Evolutionary conservation across 1,284 basidiomycete genomes (phyloP), one percentile per base, ranked within the genome.

Genomic region (Cronartium quercuum): DNA sequence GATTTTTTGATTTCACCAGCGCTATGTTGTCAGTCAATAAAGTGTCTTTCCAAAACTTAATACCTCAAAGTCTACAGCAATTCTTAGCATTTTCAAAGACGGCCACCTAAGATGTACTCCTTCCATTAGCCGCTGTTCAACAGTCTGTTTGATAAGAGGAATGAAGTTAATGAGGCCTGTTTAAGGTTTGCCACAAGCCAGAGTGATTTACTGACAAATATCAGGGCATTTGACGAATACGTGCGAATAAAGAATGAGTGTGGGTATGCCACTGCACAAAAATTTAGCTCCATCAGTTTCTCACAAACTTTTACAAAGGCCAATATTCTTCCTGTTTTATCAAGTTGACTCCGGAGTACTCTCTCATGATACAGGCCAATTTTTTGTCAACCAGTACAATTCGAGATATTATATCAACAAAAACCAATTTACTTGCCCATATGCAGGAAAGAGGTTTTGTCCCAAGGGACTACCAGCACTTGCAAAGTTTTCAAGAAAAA

Each of bases 71-170:
- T 38, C 70, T 12, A 60, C 47, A 3, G 0, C 1, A 18, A 37
- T 38, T 44, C 34, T 87, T 88, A 65, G 85, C 91, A 29, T 84
- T 93, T n/a, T 91, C 90, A 1, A 86, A 92, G 44, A 89, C 89
- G 0, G 91, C 92, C n/a, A n/a, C n/a, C n/a, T n/a, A n/a, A n/a
- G n/a, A n/a, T n/a, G n/a, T n/a, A n/a, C n/a, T n/a, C n/a, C n/a
- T n/a, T n/a, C n/a, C n/a, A 85, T 88, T 95, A 95, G 80, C 90
- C 94, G 1, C 82, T 97, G 47, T 96, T 96, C 82, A 80, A 88
- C 3, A 90, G 84, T 68, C 91, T 92, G 0, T 85, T 90, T 80
- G 92, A 95, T 41, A 89, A 89, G 81, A 85, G 92, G 6, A 90
- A 94, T 41, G 91, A 92, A 78, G 89, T 89, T 6, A 86, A 13